Evolutionary conservation across 1,284 basidiomycete species (phyloP).

Genomic region (Trametes sp.): DNA sequence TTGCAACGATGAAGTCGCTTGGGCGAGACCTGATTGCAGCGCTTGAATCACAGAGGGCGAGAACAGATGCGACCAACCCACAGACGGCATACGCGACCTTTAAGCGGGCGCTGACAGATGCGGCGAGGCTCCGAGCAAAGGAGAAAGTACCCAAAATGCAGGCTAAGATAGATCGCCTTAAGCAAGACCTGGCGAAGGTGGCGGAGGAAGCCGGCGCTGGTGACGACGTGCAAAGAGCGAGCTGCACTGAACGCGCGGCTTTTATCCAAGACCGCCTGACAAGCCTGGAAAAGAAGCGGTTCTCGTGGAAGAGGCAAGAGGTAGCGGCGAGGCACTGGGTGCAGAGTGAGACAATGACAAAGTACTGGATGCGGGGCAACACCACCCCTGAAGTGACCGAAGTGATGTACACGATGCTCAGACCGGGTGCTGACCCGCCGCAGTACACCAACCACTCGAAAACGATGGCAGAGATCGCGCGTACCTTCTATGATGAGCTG

Average conservation of each 20-base stretch:
- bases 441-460: neutral
- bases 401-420: too few species aligned
- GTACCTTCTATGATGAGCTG: neutral
- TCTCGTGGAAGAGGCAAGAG: neutral
- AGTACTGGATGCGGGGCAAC: slow-evolving; percentile 42
- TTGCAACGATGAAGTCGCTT: neutral
- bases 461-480: neutral
- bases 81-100: neutral
- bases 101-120: neutral
- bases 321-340: slow-evolving; percentile 14
- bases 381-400: neutral
- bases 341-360: slow-evolving; percentile 41
- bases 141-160: neutral
- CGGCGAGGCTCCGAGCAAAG: neutral
- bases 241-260: neutral
- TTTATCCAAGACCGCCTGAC: neutral
- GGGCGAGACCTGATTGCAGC: neutral
- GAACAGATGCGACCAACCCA: neutral
- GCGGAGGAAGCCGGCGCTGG: neutral
- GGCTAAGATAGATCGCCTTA: too few species aligned
- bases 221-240: slow-evolving; percentile 2
- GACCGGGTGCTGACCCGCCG: neutral
- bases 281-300: neutral
- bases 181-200: too few species aligned
- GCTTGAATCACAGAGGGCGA: neutral